Conservation (phyloP, 2,329 filamentous ascomycete genomes). For the Orbilia oligospora region DNA sequence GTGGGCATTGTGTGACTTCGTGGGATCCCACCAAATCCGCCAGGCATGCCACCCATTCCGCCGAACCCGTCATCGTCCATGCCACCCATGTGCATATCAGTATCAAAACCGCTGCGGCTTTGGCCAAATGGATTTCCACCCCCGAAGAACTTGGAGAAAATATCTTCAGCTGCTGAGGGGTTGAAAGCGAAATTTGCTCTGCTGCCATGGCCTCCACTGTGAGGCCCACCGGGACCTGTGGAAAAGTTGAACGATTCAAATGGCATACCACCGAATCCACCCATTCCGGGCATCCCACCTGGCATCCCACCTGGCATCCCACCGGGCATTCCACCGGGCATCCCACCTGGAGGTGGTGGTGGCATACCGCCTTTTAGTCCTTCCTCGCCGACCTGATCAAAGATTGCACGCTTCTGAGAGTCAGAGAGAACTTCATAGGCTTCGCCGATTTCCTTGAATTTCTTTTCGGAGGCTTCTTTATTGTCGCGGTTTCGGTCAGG, state of each 20-base stretch:
- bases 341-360: conserved; percentile 19
- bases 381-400: conserved; percentile 89
- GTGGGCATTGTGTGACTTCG: conserved; percentile 54
- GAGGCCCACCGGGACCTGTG: conserved; percentile 73
- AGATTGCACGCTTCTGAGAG: conserved; percentile 78
- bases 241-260: conserved; percentile 69
- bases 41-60: conserved; percentile 53
- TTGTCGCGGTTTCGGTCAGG: conserved; percentile 93
- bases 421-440: conserved; percentile 92
- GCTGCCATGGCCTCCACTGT: conserved; percentile 79
- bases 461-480: conserved; percentile 79
- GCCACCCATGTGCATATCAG: conserved; percentile 58
- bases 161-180: conserved; percentile 46
- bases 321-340: conserved; percentile 30
- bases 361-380: conserved; percentile 84
- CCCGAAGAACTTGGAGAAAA: conserved; percentile 51
- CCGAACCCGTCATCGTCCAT: conserved; percentile 57
- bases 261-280: conserved; percentile 76
- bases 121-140: conserved; percentile 26
- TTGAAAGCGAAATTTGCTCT: conserved; percentile 75
- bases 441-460: conserved; percentile 88
- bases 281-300: conserved; percentile 73
- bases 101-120: conserved; percentile 16
- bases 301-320: conserved; percentile 81
- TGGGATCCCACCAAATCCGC: conserved; percentile 42